These are phyloP conservation scores for Cryphonectria nitschkei DNA, from an alignment of 2,329 filamentous ascomycete genomes.

Conservation along the genomic window DNA sequence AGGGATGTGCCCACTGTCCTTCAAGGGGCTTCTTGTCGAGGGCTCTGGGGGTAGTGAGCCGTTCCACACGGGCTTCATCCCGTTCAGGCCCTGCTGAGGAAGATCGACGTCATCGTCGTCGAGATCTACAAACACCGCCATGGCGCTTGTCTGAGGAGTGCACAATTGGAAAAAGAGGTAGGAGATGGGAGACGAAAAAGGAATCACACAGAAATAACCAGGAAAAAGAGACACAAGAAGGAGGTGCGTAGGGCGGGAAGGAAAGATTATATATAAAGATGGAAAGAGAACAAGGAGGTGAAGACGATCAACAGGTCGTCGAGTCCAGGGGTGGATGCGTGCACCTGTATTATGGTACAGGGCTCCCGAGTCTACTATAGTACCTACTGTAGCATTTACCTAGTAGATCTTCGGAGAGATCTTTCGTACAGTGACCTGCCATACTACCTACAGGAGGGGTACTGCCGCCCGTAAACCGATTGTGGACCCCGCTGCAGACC, in stretches of 20 bases:
- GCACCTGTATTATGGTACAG: background rate
- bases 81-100: conserved; percentile 32
- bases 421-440: background rate
- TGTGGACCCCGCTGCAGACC: conserved; percentile 1
- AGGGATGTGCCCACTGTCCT: conserved; percentile 1
- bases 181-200: background rate
- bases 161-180: background rate
- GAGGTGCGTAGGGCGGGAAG: background rate
- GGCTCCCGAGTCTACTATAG: background rate
- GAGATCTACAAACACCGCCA: conserved; percentile 42
- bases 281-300: conserved; percentile 3
- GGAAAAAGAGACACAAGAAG: background rate
- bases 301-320: background rate
- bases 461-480: conserved; percentile 21
- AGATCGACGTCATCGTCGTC: conserved; percentile 38
- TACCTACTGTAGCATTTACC: background rate
- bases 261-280: background rate
- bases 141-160: conserved; percentile 21
- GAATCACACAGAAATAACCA: background rate
- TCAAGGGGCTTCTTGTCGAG: background rate
- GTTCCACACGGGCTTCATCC: conserved; percentile 35
- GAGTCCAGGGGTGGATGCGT: background rate
- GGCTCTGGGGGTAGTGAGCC: conserved; percentile 28
- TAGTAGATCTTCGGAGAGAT: conserved; percentile 5
- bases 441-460: conserved; percentile 5